Conservation (phyloP, 768 basidiomycete genomes). For the Russula emetica region DNA sequence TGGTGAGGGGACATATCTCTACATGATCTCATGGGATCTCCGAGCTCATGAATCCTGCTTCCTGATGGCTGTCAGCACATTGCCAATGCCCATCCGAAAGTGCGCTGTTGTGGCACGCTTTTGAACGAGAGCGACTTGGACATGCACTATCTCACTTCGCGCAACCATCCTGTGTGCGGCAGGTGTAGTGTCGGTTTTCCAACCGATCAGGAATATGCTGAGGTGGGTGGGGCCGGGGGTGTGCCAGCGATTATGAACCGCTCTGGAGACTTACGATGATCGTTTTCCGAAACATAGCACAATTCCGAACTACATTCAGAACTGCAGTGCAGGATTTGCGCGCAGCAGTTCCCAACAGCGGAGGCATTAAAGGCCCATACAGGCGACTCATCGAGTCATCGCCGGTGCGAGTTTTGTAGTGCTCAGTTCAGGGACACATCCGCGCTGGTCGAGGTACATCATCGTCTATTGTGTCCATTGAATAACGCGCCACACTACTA, state of each 20-base stretch:
- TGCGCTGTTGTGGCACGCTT: slow-evolving; percentile 24
- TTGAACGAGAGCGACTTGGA: slow-evolving; percentile 23
- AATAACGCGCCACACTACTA: neutral
- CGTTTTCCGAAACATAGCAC: slow-evolving; percentile 14
- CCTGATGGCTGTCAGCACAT: slow-evolving; percentile 19
- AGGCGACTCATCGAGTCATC: slow-evolving; percentile 10
- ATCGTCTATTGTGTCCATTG: neutral
- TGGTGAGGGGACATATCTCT: slow-evolving; percentile 19
- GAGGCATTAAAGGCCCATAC: slow-evolving; percentile 18
- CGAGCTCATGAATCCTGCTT: neutral
- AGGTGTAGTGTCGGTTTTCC: slow-evolving; percentile 22
- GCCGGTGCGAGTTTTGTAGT: slow-evolving; percentile 25
- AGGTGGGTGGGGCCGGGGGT: slow-evolving; percentile 8
- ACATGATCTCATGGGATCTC: neutral
- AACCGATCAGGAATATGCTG: slow-evolving; percentile 10
- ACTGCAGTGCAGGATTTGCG: slow-evolving; percentile 19
- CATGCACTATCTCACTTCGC: slow-evolving; percentile 23
- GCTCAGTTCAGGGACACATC: slow-evolving; percentile 24
- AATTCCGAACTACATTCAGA: slow-evolving; percentile 16
- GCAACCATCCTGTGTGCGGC: slow-evolving; percentile 18
- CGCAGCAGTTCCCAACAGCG: slow-evolving; percentile 11
- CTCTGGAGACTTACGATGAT: neutral
- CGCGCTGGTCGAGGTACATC: slow-evolving; percentile 25
- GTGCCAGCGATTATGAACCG: neutral
- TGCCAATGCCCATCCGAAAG: slow-evolving; percentile 20